Evolutionary conservation across 306 rosid genomes (phyloP).

Genomic region (Psophocarpus tetragonolobus): DNA sequence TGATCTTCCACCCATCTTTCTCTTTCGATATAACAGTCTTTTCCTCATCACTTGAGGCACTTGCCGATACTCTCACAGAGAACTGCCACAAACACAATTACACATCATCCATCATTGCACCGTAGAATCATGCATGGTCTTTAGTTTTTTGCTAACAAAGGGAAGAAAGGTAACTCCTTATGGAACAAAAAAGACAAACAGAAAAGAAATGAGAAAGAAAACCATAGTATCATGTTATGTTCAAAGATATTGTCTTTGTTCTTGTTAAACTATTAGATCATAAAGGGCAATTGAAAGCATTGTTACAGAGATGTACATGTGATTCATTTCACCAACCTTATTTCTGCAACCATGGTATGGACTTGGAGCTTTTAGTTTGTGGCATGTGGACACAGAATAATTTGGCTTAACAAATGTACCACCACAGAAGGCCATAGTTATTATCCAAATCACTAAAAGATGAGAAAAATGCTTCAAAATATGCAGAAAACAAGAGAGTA

Average conservation of each 20-base stretch:
- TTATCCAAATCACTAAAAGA: constrained; percentile 9
- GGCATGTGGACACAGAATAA: constrained; percentile 37
- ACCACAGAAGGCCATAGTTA: constrained; percentile 58
- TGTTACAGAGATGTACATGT: background rate
- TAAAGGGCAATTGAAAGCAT: background rate
- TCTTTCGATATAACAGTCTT: constrained; percentile 48
- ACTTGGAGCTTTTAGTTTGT: constrained; percentile 26
- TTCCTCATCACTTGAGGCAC: constrained; percentile 41
- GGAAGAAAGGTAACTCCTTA: background rate
- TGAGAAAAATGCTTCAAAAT: background rate
- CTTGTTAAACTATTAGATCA: constrained; percentile 19
- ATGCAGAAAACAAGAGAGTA: constrained; percentile 3
- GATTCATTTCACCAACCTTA: constrained; percentile 48
- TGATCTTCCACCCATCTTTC: constrained; percentile 59
- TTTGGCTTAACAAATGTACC: constrained; percentile 45
- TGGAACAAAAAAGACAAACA: background rate
- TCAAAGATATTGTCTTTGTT: background rate
- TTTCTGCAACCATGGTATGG: constrained; percentile 44
- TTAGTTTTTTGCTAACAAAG: background rate
- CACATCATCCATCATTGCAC: background rate
- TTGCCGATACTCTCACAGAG: constrained; percentile 55
- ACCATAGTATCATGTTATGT: background rate
- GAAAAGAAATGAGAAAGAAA: background rate
- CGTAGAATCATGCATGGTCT: background rate
- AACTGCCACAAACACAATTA: constrained; percentile 41